phyloP scores from a whole-genome alignment of 192 early-diverging fungal genomes.

The Jimgerdemannia flammicorona region DNA sequence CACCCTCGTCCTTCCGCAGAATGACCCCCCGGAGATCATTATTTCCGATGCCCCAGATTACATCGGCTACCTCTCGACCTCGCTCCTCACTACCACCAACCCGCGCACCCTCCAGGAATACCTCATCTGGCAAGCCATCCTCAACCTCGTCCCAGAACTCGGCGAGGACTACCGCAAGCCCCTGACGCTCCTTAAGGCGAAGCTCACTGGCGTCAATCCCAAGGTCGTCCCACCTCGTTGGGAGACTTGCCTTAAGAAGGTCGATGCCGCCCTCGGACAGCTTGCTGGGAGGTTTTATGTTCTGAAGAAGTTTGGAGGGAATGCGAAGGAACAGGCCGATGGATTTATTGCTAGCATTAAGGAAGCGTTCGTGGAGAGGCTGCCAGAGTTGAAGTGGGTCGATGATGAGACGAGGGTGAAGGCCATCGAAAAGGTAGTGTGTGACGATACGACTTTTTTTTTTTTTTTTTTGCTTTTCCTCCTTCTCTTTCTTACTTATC shows the following conservation, averaged over 20 bases:
- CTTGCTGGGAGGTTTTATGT: conserved; percentile 46
- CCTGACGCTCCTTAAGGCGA: conserved; percentile 23
- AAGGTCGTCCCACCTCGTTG: conserved; percentile 25
- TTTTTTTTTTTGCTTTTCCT: no score
- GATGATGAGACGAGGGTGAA: conserved; percentile 35
- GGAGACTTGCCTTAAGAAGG: conserved; percentile 31
- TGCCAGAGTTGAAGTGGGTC: conserved; percentile 41
- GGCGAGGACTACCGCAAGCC: conserved; percentile 29
- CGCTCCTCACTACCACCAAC: conserved; percentile 29
- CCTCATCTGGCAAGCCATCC: conserved; percentile 44
- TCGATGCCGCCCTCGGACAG: conserved; percentile 28
- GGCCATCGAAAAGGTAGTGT: conserved; percentile 34
- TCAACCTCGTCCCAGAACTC: conserved; percentile 13
- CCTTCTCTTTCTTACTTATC: no score
- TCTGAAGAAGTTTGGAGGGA: conserved; percentile 35
- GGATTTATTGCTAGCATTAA: conserved; percentile 40
- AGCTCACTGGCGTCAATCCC: conserved; percentile 40
- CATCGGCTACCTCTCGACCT: conserved; percentile 21
- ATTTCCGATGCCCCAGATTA: conserved; percentile 26
- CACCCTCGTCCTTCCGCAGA: conserved; percentile 17
- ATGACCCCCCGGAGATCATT: conserved; percentile 18
- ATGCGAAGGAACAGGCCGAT: conserved; percentile 45
- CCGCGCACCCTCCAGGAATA: conserved; percentile 37
- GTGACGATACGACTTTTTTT: neutral
- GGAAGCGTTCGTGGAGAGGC: conserved; percentile 26